Conservation (phyloP, 257 asterid species). For the Solanum ossicruentum region DNA sequence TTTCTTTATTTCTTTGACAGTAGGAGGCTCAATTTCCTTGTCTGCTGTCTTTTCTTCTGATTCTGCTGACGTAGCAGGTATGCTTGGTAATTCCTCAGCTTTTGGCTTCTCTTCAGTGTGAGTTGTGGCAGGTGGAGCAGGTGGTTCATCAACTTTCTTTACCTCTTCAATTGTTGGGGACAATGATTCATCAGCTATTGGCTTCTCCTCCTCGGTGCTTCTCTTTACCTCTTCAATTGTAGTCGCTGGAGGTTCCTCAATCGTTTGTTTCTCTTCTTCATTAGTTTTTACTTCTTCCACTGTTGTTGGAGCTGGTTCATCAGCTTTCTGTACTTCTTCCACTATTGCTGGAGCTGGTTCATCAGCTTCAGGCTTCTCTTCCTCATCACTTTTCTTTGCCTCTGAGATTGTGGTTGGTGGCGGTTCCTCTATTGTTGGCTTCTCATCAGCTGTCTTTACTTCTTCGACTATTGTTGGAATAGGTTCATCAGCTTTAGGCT, state of each 20-base stretch:
- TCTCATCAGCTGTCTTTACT: background rate
- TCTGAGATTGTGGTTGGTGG: background rate
- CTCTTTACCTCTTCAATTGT: slow-evolving; percentile 1
- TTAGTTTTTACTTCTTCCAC: background rate
- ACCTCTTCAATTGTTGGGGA: background rate
- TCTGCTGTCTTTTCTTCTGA: slow-evolving; percentile 17
- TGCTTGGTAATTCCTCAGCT: slow-evolving; percentile 4
- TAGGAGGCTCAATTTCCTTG: slow-evolving; percentile 25
- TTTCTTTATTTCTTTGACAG: slow-evolving; percentile 10
- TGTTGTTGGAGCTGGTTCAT: background rate
- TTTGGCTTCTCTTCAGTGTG: slow-evolving; percentile 7
- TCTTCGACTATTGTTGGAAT: background rate
- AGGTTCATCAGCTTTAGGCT: background rate
- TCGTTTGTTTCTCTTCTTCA: background rate
- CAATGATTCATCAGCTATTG: slow-evolving; percentile 2
- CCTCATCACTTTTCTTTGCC: background rate
- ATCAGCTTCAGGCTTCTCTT: background rate
- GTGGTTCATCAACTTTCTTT: background rate
- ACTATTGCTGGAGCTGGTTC: background rate
- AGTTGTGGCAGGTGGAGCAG: background rate
- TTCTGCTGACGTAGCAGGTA: background rate
- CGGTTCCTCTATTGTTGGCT: background rate
- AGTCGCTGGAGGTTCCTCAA: background rate
- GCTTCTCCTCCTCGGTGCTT: slow-evolving; percentile 1
- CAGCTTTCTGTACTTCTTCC: background rate